phyloP scores from a whole-genome alignment of 2,329 filamentous ascomycete species.

The Colletotrichum liaoningense region DNA sequence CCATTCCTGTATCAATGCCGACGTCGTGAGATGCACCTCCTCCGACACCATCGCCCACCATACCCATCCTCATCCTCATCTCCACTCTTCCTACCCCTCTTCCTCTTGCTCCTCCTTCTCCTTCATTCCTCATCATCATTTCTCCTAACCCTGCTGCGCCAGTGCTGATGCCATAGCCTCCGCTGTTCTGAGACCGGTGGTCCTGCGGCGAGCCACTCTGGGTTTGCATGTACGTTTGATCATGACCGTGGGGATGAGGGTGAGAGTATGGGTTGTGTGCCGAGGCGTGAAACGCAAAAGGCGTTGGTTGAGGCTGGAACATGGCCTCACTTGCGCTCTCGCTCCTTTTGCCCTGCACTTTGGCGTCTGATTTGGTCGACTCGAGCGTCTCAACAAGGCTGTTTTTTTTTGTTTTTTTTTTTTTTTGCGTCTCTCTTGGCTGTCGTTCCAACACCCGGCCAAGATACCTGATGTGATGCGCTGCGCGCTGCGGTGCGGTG shows the following conservation, averaged over 20 bases:
- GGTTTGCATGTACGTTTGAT: neutral
- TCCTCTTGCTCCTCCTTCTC: neutral
- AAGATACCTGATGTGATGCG: neutral
- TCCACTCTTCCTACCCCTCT: neutral
- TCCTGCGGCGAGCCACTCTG: neutral
- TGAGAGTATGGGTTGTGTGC: constrained; percentile 12
- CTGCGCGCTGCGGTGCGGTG: neutral
- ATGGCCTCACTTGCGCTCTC: constrained; percentile 48
- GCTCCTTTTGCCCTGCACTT: neutral
- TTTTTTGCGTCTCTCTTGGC: neutral
- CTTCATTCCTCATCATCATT: neutral
- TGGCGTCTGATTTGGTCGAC: neutral
- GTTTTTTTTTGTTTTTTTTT: neutral
- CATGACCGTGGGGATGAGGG: neutral
- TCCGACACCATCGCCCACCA: neutral
- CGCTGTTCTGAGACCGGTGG: neutral
- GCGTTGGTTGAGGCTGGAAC: constrained; percentile 66
- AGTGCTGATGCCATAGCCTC: neutral
- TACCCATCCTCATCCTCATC: neutral
- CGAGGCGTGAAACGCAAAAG: constrained; percentile 53
- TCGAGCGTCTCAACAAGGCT: neutral
- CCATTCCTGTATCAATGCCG: neutral
- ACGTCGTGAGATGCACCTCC: neutral
- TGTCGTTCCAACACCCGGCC: neutral
- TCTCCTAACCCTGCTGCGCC: neutral